These are phyloP conservation scores for Phlyctochytrium planicorne DNA, from an alignment of 192 early-diverging fungal genomes.

Conservation along the genomic window DNA sequence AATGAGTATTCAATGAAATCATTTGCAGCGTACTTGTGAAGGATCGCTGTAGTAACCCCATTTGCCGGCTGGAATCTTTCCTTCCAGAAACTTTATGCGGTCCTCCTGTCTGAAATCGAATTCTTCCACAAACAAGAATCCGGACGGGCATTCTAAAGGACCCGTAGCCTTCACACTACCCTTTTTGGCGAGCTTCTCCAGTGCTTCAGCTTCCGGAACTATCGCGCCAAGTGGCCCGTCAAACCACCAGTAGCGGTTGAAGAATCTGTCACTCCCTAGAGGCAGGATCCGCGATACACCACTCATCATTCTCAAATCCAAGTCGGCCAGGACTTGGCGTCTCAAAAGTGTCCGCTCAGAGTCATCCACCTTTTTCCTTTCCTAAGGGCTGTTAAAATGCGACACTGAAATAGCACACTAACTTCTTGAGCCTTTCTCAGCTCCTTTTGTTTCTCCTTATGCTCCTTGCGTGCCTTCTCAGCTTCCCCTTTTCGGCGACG, in stretches of 20 bases:
- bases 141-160: slow-evolving; percentile 25
- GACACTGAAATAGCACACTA: background rate
- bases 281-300: slow-evolving; percentile 68
- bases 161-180: slow-evolving; percentile 25
- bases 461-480: slow-evolving; percentile 18
- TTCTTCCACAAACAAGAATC: slow-evolving; percentile 52
- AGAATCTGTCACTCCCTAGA: slow-evolving; percentile 82
- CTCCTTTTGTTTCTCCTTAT: slow-evolving; percentile 39
- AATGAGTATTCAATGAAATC: background rate
- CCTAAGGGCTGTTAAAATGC: slow-evolving; percentile 15
- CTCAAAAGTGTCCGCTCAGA: slow-evolving; percentile 48
- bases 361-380: slow-evolving; percentile 53
- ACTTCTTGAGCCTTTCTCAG: slow-evolving; percentile 11
- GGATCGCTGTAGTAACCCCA: slow-evolving; percentile 55
- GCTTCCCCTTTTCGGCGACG: slow-evolving; percentile 42
- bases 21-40: slow-evolving; percentile 43
- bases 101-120: slow-evolving; percentile 20
- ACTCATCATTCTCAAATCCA: slow-evolving; percentile 58
- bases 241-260: slow-evolving; percentile 88
- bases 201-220: slow-evolving; percentile 24
- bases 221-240: slow-evolving; percentile 71
- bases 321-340: slow-evolving; percentile 69
- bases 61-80: slow-evolving; percentile 17
- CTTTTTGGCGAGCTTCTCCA: slow-evolving; percentile 13
- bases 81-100: slow-evolving; percentile 39